phyloP scores from a whole-genome alignment of 495 filamentous ascomycete species.

The Xylaria palmicola region DNA sequence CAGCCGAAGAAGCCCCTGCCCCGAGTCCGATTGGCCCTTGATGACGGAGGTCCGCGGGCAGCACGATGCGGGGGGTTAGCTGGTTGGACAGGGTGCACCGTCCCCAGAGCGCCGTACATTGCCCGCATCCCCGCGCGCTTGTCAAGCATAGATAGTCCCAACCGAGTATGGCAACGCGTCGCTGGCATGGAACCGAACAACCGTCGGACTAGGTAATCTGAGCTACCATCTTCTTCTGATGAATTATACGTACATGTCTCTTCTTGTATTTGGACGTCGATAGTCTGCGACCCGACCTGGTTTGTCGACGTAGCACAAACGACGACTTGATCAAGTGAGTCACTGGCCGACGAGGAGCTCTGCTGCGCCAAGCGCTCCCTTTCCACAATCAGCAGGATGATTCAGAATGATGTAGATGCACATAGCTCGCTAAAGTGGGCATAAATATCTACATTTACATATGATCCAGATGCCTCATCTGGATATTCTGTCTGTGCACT shows the following conservation, averaged over 20 bases:
- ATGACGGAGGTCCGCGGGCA: no score
- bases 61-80: not conserved
- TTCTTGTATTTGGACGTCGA: not conserved
- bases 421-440: not conserved
- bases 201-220: no score
- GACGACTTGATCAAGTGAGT: not conserved
- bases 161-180: no score
- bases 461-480: no score
- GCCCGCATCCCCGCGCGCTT: no score
- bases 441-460: not conserved
- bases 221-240: no score
- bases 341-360: not conserved
- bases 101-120: no score
- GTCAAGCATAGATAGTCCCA: no score
- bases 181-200: no score
- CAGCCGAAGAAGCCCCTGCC: constrained; percentile 16
- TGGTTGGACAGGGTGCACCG: not conserved
- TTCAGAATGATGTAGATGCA: constrained; percentile 8
- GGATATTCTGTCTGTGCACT: not conserved
- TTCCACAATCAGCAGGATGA: not conserved
- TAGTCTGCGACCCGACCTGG: not conserved
- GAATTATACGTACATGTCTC: no score
- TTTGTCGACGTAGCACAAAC: not conserved
- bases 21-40: constrained; percentile 17
- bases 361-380: not conserved